Evolutionary conservation across 192 early-diverging fungal genomes (phyloP).

Genomic region (Spinellus fusiger): DNA sequence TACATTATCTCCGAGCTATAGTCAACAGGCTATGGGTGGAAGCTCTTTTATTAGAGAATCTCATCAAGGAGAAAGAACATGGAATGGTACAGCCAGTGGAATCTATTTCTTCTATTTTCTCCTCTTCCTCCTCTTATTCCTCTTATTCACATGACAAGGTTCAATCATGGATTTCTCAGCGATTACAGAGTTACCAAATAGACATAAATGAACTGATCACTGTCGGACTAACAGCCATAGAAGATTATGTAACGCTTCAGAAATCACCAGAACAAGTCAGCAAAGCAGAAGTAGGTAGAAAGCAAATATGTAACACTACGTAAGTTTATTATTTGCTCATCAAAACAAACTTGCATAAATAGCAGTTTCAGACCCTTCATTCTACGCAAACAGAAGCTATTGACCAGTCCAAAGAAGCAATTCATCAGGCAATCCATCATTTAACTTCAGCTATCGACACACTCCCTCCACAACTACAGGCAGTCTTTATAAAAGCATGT

Average conservation of each 20-base stretch:
- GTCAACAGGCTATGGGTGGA: constrained; percentile 12
- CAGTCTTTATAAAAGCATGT: neutral
- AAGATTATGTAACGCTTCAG: neutral
- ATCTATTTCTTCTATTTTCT: too few species aligned
- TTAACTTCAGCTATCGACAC: neutral
- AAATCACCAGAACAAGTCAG: neutral
- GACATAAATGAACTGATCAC: neutral
- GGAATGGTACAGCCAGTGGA: neutral
- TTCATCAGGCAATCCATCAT: neutral
- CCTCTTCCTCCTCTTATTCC: too few species aligned
- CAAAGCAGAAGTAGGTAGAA: neutral
- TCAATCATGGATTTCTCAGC: neutral
- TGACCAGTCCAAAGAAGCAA: neutral
- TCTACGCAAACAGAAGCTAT: neutral
- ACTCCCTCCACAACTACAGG: neutral
- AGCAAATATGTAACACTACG: neutral
- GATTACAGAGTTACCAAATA: neutral
- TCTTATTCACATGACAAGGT: neutral
- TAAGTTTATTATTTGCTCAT: neutral
- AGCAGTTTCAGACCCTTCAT: neutral
- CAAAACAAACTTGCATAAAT: neutral
- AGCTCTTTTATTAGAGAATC: neutral
- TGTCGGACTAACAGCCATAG: neutral
- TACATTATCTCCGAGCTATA: neutral
- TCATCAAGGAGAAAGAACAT: neutral